Conservation (phyloP, 352 stramenopile species). For the Globisporangium canariense region DNA sequence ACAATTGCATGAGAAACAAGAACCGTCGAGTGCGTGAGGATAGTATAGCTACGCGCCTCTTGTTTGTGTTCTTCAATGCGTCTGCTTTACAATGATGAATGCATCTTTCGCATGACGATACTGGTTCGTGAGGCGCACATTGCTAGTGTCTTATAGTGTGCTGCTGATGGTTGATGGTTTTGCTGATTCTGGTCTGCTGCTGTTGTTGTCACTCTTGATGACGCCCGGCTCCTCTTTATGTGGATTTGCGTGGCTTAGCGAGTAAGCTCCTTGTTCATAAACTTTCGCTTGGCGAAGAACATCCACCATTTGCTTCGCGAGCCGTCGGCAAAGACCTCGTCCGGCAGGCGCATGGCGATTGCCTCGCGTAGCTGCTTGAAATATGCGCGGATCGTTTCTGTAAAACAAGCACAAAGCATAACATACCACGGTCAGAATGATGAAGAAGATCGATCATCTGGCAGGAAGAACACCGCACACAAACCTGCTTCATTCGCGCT, state of each 20-base stretch:
- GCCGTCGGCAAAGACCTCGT: conserved; percentile 83
- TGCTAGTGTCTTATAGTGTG: neutral
- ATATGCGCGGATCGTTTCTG: conserved; percentile 84
- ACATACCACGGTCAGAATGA: neutral
- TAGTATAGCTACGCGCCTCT: neutral
- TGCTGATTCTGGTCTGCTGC: neutral
- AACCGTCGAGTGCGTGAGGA: neutral
- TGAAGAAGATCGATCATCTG: neutral
- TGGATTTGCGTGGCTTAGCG: conserved; percentile 29
- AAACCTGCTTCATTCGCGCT: conserved; percentile 76
- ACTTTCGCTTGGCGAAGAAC: conserved; percentile 92
- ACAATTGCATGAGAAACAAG: conserved; percentile 2
- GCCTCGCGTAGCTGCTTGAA: conserved; percentile 90
- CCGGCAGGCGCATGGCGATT: conserved; percentile 73
- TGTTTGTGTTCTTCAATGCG: neutral
- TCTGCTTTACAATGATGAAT: neutral
- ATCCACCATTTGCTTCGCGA: conserved; percentile 94
- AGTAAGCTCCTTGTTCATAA: conserved; percentile 92
- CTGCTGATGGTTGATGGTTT: conserved; percentile 6
- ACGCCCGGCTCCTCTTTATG: neutral
- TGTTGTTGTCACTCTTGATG: neutral
- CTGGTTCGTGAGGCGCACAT: neutral
- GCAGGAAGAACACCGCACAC: neutral
- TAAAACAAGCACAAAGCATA: neutral
- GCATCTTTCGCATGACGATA: neutral